phyloP scores from a whole-genome alignment of 257 asterid genomes.

The Apocynum venetum region DNA sequence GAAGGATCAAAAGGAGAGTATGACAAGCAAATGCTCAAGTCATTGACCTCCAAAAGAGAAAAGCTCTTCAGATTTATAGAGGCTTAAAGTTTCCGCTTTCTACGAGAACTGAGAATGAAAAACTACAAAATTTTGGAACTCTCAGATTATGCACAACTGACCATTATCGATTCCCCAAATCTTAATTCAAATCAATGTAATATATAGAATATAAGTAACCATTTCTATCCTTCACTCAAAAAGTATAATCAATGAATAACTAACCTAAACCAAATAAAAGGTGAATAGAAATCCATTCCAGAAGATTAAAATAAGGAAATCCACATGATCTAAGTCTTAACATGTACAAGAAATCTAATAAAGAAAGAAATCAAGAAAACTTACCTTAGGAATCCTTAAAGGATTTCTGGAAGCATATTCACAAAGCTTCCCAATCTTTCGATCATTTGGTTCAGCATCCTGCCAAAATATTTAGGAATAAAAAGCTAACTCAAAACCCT shows the following conservation, averaged over 20 bases:
- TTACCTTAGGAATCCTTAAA: constrained; percentile 44
- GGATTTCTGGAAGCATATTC: constrained; percentile 47
- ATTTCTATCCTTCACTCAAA: neutral
- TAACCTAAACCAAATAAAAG: neutral
- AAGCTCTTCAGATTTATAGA: neutral
- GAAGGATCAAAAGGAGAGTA: neutral
- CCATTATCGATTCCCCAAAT: neutral
- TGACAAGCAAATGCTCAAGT: neutral
- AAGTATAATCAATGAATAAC: neutral
- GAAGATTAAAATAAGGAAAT: neutral
- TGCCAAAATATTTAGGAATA: constrained; percentile 10
- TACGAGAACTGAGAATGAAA: neutral
- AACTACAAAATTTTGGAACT: no score
- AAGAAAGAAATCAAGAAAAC: constrained; percentile 2
- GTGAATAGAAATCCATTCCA: neutral
- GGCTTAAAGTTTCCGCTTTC: neutral
- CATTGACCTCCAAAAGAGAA: neutral
- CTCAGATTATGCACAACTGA: neutral
- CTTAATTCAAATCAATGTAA: neutral
- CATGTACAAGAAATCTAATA: neutral
- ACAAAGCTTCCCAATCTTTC: constrained; percentile 46
- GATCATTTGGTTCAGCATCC: constrained; percentile 48
- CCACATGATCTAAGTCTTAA: neutral
- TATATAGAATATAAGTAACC: neutral
- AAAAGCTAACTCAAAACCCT: neutral